Evolutionary conservation across 2,329 filamentous ascomycete genomes (phyloP), one percentile per base, ranked within the genome.

Genomic region (Pestalotiopsis sp.): DNA sequence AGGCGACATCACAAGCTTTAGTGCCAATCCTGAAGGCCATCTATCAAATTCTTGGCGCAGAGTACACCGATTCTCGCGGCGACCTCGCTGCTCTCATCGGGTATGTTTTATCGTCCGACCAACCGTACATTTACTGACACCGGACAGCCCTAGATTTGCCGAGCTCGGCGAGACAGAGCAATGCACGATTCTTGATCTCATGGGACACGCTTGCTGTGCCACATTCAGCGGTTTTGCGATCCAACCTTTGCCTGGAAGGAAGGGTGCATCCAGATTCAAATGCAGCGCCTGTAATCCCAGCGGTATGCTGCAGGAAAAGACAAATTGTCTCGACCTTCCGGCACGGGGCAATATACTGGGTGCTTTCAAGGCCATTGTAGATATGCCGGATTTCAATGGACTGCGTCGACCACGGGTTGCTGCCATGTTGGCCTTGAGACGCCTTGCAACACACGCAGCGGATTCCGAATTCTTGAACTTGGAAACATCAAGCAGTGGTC

Each of bases 361-460:
- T 1, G 78, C 85, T 11, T 86, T 91, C 68, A 75, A 77, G 13
- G 83, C 79, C 27, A 71, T 91, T 7, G 77, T 87, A 66, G 77
- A 83, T 45, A 78, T 81, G 2, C 74, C 82, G 1, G 75, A 76
- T 9, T 89, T 91, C 70, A 71, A 82, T 4, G 82, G 86, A 68
- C 89, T 88, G 23, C 86, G 86, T n/a, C 86, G 84, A 61, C 84
- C 89, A 45, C 87, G 94, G 61, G 85, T 97, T 52, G 84, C 89
- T 69, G 90, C 91, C 11, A 94, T 96, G 89, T 80, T 91, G 69
- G 86, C 90, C 3, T 83, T 97, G 63, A 89, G 90, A 72, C 89
- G 90, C 61, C 82, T 96, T 56, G 84, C 93, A 31, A 84, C 87
- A 62, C 94, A 97, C 78, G 90, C 89, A 4, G 82, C 84, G 17